Evolutionary conservation across 2,329 filamentous ascomycete genomes (phyloP), one percentile per base, ranked within the genome.

Genomic region (Emmonsiellopsis sp.): DNA sequence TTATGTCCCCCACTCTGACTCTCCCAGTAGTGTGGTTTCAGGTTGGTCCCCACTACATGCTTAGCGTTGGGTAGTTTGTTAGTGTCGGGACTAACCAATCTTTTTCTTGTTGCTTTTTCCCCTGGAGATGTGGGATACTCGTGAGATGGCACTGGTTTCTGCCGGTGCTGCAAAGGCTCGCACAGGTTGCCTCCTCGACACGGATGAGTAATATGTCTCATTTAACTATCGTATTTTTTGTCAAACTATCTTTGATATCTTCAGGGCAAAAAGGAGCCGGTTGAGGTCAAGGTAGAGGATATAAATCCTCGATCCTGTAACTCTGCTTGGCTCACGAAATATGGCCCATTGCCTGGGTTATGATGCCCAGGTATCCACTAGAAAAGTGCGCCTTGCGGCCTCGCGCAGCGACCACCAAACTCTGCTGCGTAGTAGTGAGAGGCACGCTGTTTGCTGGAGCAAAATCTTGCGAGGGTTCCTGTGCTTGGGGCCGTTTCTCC

Each of bases 11-110:
- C 16, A 38, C 46, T 38, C 34, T 38, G 35, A 16, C 40, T 38
- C 34, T 38, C 46, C 46, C 35, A 49, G 46, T 49, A 49, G 46
- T 40, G 46, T 49, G 34, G 46, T 49, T 49, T 49, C 46, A 49
- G 46, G 35, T 49, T 49, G 7, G 30, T 31, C 46, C 15, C 46
- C 46, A 40, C 46, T 48, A 32, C 35, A 38, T 38, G 13, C 30
- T 40, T 49, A 49, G 46, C 46, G 46, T 30, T 40, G 46, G 46
- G 15, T 11, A 38, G 9, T 10, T 49, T 13, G 10, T 26, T 49
- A 11, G 46, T 20, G 35, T 31, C 13, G 20, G 16, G 10, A n/a
- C 20, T 40, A 15, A 37, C 26, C 2, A 31, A 38, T 7, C 30
- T 20, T 1, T 34, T 47, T 35, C 31, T 9, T 35, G 15, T 47